Conservation (phyloP, 495 filamentous ascomycete species). For the Platismatia glauca region DNA sequence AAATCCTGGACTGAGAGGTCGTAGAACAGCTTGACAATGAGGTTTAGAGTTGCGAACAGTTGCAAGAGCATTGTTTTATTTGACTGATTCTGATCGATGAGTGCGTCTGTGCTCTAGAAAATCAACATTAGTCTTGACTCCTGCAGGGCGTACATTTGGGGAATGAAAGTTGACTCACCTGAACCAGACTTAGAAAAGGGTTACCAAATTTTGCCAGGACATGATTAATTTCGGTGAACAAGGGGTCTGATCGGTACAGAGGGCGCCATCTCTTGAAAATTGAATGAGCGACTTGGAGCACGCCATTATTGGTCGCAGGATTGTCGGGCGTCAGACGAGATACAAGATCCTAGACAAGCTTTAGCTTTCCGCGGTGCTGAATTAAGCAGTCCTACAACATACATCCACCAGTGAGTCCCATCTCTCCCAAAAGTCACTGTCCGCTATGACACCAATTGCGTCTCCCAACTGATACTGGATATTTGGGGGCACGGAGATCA, state of each 20-base stretch:
- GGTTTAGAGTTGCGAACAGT: slow-evolving; percentile 71
- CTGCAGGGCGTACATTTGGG: too few species aligned
- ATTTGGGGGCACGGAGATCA: slow-evolving; percentile 79
- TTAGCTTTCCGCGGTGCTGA: background rate
- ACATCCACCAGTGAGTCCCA: slow-evolving; percentile 90
- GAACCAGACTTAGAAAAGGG: slow-evolving; percentile 71
- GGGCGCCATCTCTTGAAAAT: slow-evolving; percentile 97
- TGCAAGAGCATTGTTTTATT: slow-evolving; percentile 64
- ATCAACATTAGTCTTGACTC: slow-evolving; percentile 3
- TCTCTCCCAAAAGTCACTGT: slow-evolving; percentile 91
- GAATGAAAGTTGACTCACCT: slow-evolving; percentile 39
- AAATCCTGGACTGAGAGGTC: slow-evolving; percentile 96
- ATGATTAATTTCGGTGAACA: slow-evolving; percentile 91
- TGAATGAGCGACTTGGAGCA: slow-evolving; percentile 93
- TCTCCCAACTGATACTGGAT: slow-evolving; percentile 94
- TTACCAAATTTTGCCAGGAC: slow-evolving; percentile 73
- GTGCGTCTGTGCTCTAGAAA: slow-evolving; percentile 59
- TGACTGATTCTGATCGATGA: slow-evolving; percentile 63
- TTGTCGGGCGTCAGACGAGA: slow-evolving; percentile 71
- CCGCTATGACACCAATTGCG: slow-evolving; percentile 91
- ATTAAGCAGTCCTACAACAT: slow-evolving; percentile 19
- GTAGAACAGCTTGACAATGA: slow-evolving; percentile 84
- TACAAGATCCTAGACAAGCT: slow-evolving; percentile 62
- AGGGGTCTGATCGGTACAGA: slow-evolving; percentile 77
- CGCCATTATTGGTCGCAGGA: slow-evolving; percentile 75